Base-by-base conservation (phyloP, 306 rosid species). In the Fragaria ananassa region DNA sequence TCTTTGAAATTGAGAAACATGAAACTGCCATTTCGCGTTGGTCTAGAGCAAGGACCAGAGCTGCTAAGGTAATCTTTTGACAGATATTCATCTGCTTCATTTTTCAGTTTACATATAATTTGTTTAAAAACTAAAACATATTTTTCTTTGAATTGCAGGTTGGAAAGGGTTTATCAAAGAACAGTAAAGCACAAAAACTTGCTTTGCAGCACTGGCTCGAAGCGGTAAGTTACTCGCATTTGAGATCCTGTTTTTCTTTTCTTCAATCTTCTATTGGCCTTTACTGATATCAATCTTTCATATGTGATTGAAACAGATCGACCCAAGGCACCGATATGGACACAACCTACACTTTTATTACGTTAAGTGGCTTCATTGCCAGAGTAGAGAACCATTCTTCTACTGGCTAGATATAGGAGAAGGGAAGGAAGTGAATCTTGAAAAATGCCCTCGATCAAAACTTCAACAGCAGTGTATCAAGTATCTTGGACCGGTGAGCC, bases 351-450 rank as follows among this genome's bases (percentile, higher is more conserved):
- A 89, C 83, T 93, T 89, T 19, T 96, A 92, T 78, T 96, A 89
- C 77, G 76, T 85, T 41, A 93, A 88, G 50, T 96, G 99, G 99
- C 97, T 93, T 83, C 96, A 86, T 17, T 91, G 91, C 71, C 94
- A 87, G 83, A 82, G 99, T 72, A 87, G 84, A 88, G 96, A 96
- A 80, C 99, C 99, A 51, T 96, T 91, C 89, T 96, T 96, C 91
- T 96, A 96, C 93, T 96, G 99, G 99, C 84, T 96, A 46, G 99
- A 96, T 80, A 93, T 96, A 79, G 99, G 99, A 67, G 98, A 96
- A 85, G 99, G 99, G 73, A 92, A 79, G 80, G 99, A 96, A 88
- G 84, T 91, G 81, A 89, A 89, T 86, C 86, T 88, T 45, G 97
- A 96, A 74, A 96, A 86, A 74, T 89, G 99, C 77, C 78, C 94